phyloP scores from a whole-genome alignment of 2,329 filamentous ascomycete genomes.

The Colletotrichum sp. region DNA sequence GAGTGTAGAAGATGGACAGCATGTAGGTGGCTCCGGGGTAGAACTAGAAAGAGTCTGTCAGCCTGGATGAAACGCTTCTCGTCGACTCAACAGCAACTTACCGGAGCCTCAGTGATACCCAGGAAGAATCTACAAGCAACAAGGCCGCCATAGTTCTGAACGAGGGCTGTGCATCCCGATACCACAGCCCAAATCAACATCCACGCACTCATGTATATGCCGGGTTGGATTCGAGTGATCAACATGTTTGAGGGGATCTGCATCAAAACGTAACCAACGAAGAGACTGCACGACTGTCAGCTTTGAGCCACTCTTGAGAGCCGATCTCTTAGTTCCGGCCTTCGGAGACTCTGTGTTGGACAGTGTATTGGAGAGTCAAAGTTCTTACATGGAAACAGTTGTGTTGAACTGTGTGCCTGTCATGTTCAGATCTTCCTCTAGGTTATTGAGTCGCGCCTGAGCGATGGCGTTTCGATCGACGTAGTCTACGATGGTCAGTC shows the following conservation, averaged over 20 bases:
- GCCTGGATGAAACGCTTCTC: fast-evolving
- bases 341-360: too few relatives aligned
- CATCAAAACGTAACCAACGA: constrained; percentile 45
- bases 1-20: constrained; percentile 37
- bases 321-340: too few relatives aligned
- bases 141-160: constrained; percentile 37
- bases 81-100: not conserved
- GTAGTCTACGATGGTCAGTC: constrained; percentile 28
- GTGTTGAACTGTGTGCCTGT: constrained; percentile 40
- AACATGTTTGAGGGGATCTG: constrained; percentile 48
- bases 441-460: constrained; percentile 43
- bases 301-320: not conserved
- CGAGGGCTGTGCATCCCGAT: constrained; percentile 40
- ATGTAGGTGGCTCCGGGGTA: constrained; percentile 43
- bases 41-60: constrained; percentile 25
- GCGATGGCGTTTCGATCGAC: constrained; percentile 54
- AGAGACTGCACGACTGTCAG: constrained; percentile 28
- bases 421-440: constrained; percentile 49
- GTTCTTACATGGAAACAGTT: constrained; percentile 39
- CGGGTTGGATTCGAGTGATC: constrained; percentile 44
- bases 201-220: constrained; percentile 45
- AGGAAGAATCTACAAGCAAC: constrained; percentile 42
- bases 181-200: constrained; percentile 47
- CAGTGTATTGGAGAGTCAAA: not conserved
- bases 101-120: constrained; percentile 43